Conservation (phyloP, 352 stramenopile genomes). For the Phytophthora constricta region DNA sequence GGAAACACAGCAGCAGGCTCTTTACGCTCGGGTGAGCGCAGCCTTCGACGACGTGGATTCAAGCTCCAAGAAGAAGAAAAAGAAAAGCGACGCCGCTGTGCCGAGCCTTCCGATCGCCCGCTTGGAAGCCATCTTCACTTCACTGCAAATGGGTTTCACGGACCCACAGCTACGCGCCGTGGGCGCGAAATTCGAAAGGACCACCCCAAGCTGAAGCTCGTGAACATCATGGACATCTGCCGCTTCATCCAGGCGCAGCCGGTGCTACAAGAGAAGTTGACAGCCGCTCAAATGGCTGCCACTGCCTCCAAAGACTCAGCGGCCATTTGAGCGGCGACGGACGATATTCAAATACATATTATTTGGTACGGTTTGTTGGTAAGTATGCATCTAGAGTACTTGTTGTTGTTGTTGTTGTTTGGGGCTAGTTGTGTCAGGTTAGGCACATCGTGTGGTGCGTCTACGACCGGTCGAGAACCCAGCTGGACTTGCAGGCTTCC, state of each 20-base stretch:
- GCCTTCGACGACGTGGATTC: slow-evolving; percentile 50
- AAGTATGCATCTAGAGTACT: slow-evolving; percentile 51
- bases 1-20: slow-evolving; percentile 47
- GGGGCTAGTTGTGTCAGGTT: slow-evolving; percentile 36
- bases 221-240: slow-evolving; percentile 75
- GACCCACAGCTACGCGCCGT: slow-evolving; percentile 37
- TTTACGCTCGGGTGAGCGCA: slow-evolving; percentile 51
- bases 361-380: slow-evolving; percentile 41
- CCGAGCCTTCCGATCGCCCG: slow-evolving; percentile 51
- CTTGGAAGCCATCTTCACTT: slow-evolving; percentile 51
- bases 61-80: slow-evolving; percentile 37
- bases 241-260: slow-evolving; percentile 51
- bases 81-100: slow-evolving; percentile 19
- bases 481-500: slow-evolving; percentile 80
- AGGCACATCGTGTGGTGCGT: slow-evolving; percentile 6
- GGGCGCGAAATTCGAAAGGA: slow-evolving; percentile 42
- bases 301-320: slow-evolving; percentile 1
- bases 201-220: slow-evolving; percentile 47
- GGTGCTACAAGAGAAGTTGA: slow-evolving; percentile 34
- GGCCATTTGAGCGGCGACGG: slow-evolving; percentile 19
- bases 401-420: slow-evolving; percentile 16
- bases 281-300: slow-evolving; percentile 7
- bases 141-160: slow-evolving; percentile 42
- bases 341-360: slow-evolving; percentile 50
- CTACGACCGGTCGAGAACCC: slow-evolving; percentile 58